These are phyloP conservation scores for Elaeis oleifera DNA, from an alignment of 202 grass and related monocot species.

Conservation along the genomic window DNA sequence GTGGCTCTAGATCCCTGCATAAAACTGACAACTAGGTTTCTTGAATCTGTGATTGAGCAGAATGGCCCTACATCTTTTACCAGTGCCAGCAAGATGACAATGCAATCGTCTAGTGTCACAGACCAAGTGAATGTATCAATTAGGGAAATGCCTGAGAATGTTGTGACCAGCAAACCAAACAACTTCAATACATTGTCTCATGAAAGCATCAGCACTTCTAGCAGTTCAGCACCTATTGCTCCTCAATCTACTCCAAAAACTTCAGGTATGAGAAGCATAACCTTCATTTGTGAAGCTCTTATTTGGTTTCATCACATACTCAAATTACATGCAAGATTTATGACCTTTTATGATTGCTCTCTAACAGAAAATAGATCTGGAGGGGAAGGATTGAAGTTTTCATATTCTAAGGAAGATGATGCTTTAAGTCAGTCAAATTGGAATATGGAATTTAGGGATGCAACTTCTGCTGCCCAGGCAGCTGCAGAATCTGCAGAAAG, in stretches of 20 bases:
- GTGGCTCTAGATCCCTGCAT: not conserved
- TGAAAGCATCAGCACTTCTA: conserved; percentile 19
- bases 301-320: conserved; percentile 8
- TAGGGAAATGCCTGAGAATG: conserved; percentile 23
- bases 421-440: conserved; percentile 40
- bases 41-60: conserved; percentile 31
- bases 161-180: not conserved
- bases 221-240: conserved; percentile 25
- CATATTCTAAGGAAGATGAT: conserved; percentile 38
- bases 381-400: conserved; percentile 24
- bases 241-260: conserved; percentile 27
- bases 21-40: not conserved
- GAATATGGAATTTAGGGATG: conserved; percentile 87
- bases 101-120: conserved; percentile 21
- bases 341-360: conserved; percentile 6
- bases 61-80: conserved; percentile 35
- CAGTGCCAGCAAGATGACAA: conserved; percentile 29
- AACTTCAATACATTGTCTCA: conserved; percentile 24
- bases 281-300: not conserved
- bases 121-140: conserved; percentile 1
- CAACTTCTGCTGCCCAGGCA: conserved; percentile 78
- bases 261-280: too few species aligned
- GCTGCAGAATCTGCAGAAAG: conserved; percentile 85
- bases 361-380: conserved; percentile 22
- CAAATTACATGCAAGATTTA: conserved; percentile 13